Conservation (phyloP, 495 filamentous ascomycete genomes). For the Tetracladium marchalianum region DNA sequence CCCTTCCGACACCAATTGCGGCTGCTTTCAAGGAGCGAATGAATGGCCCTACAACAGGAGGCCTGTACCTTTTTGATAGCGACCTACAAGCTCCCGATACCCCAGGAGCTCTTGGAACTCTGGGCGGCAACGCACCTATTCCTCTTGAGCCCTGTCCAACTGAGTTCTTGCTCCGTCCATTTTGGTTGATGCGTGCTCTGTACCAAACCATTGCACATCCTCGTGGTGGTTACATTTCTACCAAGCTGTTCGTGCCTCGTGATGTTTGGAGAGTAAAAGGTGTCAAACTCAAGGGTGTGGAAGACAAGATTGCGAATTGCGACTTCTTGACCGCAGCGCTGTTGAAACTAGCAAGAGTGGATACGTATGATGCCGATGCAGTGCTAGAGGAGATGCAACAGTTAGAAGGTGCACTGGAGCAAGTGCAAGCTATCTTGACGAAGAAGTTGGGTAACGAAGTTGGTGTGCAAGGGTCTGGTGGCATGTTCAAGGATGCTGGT, state of each 20-base stretch:
- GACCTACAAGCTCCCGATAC: slow-evolving; percentile 67
- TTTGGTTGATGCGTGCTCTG: slow-evolving; percentile 90
- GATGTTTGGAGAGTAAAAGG: slow-evolving; percentile 93
- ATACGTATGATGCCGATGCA: slow-evolving; percentile 81
- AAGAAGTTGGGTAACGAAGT: slow-evolving; percentile 90
- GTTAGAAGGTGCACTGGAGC: slow-evolving; percentile 80
- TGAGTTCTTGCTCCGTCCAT: slow-evolving; percentile 76
- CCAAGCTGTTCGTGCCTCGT: slow-evolving; percentile 79
- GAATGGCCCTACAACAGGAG: slow-evolving; percentile 48
- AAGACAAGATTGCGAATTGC: slow-evolving; percentile 92
- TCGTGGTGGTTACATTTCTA: slow-evolving; percentile 84
- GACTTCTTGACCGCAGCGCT: slow-evolving; percentile 87
- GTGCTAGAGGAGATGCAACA: slow-evolving; percentile 91
- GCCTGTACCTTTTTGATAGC: slow-evolving; percentile 74
- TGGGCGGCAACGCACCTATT: slow-evolving; percentile 44
- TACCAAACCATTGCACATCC: slow-evolving; percentile 90
- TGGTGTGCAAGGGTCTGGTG: slow-evolving; percentile 58
- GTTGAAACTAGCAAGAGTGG: slow-evolving; percentile 69
- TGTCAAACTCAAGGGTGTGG: slow-evolving; percentile 79
- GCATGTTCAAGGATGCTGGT: slow-evolving; percentile 57
- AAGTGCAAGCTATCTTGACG: slow-evolving; percentile 61
- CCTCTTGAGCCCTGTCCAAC: slow-evolving; percentile 88
- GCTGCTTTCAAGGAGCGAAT: slow-evolving; percentile 41
- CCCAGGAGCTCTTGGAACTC: slow-evolving; percentile 55
- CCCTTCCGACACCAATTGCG: slow-evolving; percentile 60